Conservation (phyloP, 2,329 filamentous ascomycete genomes). For the Sporothrix pallida region DNA sequence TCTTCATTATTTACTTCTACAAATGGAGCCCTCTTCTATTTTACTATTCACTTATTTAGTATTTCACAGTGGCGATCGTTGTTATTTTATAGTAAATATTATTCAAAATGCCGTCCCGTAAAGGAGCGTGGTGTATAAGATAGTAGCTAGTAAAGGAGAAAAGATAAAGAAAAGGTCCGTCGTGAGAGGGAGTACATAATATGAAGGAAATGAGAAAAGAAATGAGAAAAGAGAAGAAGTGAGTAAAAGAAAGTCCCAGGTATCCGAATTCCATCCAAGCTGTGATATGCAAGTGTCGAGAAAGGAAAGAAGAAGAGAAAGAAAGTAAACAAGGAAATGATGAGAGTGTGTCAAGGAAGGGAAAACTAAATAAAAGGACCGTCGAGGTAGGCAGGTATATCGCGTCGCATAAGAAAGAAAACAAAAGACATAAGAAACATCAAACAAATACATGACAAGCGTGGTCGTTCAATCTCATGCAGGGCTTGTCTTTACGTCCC, state of each 20-base stretch:
- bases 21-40: not conserved
- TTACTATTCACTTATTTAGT: not conserved
- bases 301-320: conserved; percentile 35
- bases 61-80: not conserved
- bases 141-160: conserved; percentile 27
- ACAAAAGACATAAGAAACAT: conserved; percentile 19
- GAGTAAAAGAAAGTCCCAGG: conserved; percentile 11
- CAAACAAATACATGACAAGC: not conserved
- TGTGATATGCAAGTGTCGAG: conserved; percentile 27
- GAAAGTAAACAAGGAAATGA: conserved; percentile 28
- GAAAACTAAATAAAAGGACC: conserved; percentile 34
- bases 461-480: conserved; percentile 15
- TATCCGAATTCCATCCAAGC: conserved; percentile 20
- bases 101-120: conserved; percentile 36
- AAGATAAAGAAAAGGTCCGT: conserved; percentile 23
- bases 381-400: conserved; percentile 22
- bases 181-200: conserved; percentile 25
- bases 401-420: conserved; percentile 36
- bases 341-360: conserved; percentile 34
- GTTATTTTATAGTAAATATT: conserved; percentile 23
- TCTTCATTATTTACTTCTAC: not conserved
- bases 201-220: not conserved
- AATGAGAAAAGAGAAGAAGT: not conserved
- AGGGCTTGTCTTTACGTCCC: not conserved
- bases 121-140: conserved; percentile 38